Evolutionary conservation across 305 asterid genomes (phyloP), one percentile per base, ranked within the genome.

Genomic region (Solanum hybrid): DNA sequence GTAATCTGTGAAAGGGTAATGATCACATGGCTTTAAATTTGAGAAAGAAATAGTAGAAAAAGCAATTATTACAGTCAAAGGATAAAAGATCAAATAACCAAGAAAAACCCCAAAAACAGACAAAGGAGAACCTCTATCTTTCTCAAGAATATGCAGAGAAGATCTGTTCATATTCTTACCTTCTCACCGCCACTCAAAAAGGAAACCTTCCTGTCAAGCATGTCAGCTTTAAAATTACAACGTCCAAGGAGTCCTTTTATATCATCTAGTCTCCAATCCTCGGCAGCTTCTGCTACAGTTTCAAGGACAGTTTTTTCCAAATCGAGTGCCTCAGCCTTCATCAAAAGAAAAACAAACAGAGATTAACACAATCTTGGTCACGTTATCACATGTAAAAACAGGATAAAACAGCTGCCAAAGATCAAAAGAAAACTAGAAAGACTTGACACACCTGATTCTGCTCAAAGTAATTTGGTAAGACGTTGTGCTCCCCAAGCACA

Each of bases 151-250:
- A 19, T 5, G 76, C 45, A 56, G 78, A 85, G 36, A 37, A 22
- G 82, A 76, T 84, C 79, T 17, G 7, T 38, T 42, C 15, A 76
- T 19, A 32, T 40, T 66, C 89, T 88, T 95, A 97, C 99, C 99
- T 97, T 97, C 95, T 97, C 99, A 85, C 99, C 99, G 75, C 99
- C 99, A 92, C 99, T 97, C 91, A 96, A 92, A 92, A 96, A 94
- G 29, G 99, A 96, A 92, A 96, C 99, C 92, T 95, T 95, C 87
- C 98, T 93, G 91, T 97, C 99, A 69, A 97, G 99, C 98, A 95
- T 93, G 91, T 96, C 98, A 31, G 96, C 95, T 93, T 97, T 97
- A 91, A 97, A 97, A 91, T 97, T 97, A 88, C 94, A 97, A 85
- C 99, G 98, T 56, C 99, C 99, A 76, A 97, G 95, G 35, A 97